Base-by-base conservation (phyloP, 345 rosid genomes). In the Melaleuca quinquenervia region DNA sequence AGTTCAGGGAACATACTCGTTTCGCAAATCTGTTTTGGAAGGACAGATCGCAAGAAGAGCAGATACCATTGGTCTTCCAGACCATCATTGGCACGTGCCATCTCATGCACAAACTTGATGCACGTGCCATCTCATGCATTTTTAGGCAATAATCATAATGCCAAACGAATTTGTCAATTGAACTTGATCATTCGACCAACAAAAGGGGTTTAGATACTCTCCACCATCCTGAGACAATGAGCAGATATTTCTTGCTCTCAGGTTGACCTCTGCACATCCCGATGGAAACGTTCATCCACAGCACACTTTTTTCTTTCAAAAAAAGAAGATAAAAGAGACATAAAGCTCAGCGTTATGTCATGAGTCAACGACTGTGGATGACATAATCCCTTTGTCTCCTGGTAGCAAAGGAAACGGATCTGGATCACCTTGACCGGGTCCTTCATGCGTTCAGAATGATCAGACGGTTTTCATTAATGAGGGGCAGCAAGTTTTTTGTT, bases 1-100 rank as follows among this genome's bases (percentile, higher is more conserved):
- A 84, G 88, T 93, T 85, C 90, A 92, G 76, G 96, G 94, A 85
- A 91, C 93, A 83, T 93, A 93, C 88, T 88, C 93, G 1, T 92
- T 92, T 93, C 7, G 94, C 93, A 83, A 55, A 88, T 58, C 85
- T 93, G 84, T 85, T 87, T 32, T 93, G 93, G 94, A 92, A 91
- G 78, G 90, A 93, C 82, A 91, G 91, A 11, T 41, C 80, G 48
- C 94, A 92, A 83, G 88, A 62, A 11, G 95, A 92, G 54, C 92
- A 88, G 85, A 89, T 89, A 7, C 93, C 94, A 10, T 50, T 93
- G 86, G 85, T 88, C 10, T 91, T 91, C 75, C 83, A 90, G 88
- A 91, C 88, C 70, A 89, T 90, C 70, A 90, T 90, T 7, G 85
- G n/a, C n/a, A 87, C 41, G 74, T n/a, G n/a, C n/a, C n/a, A 87